A percentile compares a stretch with the other conserved stretches of the same genome.
Conservation (phyloP, 768 basidiomycete species). For the Fistulinella prunicolor region DNA sequence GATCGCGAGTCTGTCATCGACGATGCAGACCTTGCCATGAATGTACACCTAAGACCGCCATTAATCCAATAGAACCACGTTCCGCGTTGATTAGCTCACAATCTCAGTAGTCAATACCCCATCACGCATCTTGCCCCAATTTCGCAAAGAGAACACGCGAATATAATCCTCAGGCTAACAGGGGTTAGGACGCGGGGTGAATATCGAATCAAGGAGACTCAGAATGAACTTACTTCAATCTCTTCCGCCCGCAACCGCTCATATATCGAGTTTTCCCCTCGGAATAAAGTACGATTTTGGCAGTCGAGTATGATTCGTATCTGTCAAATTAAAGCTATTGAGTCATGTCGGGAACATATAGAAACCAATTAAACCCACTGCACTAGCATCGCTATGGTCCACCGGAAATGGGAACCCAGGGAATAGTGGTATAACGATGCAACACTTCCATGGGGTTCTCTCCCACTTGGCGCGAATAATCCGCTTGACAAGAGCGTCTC, state of each 20-base stretch:
- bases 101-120: conserved; percentile 87
- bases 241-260: conserved; percentile 78
- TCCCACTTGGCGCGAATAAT: conserved; percentile 86
- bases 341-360: not conserved
- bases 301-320: conserved; percentile 94
- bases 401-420: conserved; percentile 94
- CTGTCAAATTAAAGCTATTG: conserved; percentile 41
- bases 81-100: conserved; percentile 36
- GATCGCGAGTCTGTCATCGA: conserved; percentile 92
- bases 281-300: conserved; percentile 83
- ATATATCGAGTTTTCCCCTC: conserved; percentile 93
- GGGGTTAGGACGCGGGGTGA: not conserved
- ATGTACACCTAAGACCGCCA: conserved; percentile 67
- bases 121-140: conserved; percentile 88
- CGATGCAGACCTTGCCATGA: conserved; percentile 70
- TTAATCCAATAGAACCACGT: conserved; percentile 7
- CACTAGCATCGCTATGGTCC: conserved; percentile 89
- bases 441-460: conserved; percentile 83
- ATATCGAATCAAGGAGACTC: not conserved
- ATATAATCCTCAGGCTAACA: conserved; percentile 91
- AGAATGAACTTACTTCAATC: conserved; percentile 77
- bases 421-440: conserved; percentile 85
- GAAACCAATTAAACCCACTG: conserved; percentile 48
- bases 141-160: conserved; percentile 83
- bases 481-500: conserved; percentile 88